Evolutionary conservation across 2,329 filamentous ascomycete genomes (phyloP).

Genomic region (Penicillium hordei): DNA sequence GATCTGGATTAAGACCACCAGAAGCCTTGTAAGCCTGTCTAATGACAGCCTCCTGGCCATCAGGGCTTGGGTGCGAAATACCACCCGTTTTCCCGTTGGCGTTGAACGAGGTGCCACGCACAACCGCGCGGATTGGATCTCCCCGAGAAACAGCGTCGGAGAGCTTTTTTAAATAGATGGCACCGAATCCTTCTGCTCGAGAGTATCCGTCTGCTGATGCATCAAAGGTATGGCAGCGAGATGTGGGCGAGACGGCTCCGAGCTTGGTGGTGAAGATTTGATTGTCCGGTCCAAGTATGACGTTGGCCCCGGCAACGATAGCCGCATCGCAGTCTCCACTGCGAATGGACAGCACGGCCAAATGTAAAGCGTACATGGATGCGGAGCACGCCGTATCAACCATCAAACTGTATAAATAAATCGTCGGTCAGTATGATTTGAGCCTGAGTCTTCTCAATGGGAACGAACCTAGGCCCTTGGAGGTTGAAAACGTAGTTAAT

Average conservation of each 20-base stretch:
- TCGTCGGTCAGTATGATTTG: no score
- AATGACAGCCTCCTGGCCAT: background rate
- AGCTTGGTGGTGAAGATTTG: background rate
- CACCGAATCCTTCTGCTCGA: slow-evolving; percentile 20
- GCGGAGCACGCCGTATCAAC: slow-evolving; percentile 46
- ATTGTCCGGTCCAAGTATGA: slow-evolving; percentile 18
- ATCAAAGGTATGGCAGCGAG: slow-evolving; percentile 14
- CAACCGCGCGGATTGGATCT: slow-evolving; percentile 20
- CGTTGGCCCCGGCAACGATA: slow-evolving; percentile 6
- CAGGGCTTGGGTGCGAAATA: background rate
- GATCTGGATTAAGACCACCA: background rate
- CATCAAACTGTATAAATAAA: slow-evolving; percentile 14
- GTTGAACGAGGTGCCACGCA: slow-evolving; percentile 15
- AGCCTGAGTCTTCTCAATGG: no score
- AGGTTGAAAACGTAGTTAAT: slow-evolving; percentile 26
- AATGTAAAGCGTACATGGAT: slow-evolving; percentile 36
- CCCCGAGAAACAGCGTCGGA: slow-evolving; percentile 15
- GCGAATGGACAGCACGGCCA: slow-evolving; percentile 33
- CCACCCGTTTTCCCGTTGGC: background rate
- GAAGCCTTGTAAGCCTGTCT: background rate
- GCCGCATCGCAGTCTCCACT: slow-evolving; percentile 19
- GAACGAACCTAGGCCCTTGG: slow-evolving; percentile 21
- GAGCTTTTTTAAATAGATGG: slow-evolving; percentile 21
- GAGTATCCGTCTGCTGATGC: slow-evolving; percentile 18
- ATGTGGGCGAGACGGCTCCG: slow-evolving; percentile 7